phyloP scores from a whole-genome alignment of 805 yeast species.

The Spathaspora hagerdaliae region DNA sequence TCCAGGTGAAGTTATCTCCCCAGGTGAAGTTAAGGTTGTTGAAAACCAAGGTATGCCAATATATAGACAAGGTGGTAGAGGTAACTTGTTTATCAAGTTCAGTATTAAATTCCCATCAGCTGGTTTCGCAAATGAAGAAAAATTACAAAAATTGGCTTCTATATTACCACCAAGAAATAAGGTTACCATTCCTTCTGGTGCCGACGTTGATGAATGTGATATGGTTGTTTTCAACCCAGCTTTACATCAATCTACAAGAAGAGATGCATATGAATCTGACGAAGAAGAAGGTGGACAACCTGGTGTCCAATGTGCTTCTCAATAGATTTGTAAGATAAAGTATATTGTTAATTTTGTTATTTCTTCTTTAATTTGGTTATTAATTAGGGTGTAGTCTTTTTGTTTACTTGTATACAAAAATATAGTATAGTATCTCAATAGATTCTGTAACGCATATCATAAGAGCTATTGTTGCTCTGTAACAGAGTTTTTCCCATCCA shows the following conservation, averaged over 20 bases:
- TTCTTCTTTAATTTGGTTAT: not conserved
- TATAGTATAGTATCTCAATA: no score
- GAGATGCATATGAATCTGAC: conserved; percentile 42
- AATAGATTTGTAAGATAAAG: conserved; percentile 38
- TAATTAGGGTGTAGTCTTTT: not conserved
- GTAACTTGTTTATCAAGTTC: conserved; percentile 84
- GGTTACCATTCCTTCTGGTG: conserved; percentile 61
- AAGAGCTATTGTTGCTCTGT: no score
- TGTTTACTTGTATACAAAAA: not conserved
- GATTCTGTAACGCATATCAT: no score
- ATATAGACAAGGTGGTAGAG: conserved; percentile 80
- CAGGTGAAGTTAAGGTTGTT: conserved; percentile 75
- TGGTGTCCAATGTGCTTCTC: conserved; percentile 93
- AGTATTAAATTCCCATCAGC: conserved; percentile 81
- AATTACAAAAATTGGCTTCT: conserved; percentile 66
- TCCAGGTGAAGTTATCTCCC: conserved; percentile 92
- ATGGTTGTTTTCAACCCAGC: conserved; percentile 64
- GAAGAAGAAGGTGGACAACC: conserved; percentile 49
- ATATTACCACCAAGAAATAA: conserved; percentile 76
- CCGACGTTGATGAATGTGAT: conserved; percentile 77
- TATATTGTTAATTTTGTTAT: not conserved
- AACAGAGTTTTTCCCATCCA: no score
- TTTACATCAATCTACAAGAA: conserved; percentile 47
- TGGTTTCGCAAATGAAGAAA: conserved; percentile 71
- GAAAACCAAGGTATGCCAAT: conserved; percentile 98